Evolutionary conservation across 371 early-diverging fungal species (phyloP).

Genomic region (Chytridium lagenaria): DNA sequence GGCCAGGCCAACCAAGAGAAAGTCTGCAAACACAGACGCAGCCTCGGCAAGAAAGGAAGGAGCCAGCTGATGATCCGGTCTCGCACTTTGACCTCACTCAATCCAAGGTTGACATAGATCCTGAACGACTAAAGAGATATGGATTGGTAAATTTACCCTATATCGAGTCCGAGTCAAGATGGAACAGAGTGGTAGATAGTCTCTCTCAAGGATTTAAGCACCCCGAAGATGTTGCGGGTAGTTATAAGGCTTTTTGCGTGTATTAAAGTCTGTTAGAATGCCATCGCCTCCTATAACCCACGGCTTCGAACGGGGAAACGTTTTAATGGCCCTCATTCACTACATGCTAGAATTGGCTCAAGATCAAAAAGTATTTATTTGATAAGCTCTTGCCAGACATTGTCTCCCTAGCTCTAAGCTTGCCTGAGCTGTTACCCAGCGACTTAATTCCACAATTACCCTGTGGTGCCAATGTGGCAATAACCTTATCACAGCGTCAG

Average conservation of each 20-base stretch:
- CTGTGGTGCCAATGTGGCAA: constrained; percentile 23
- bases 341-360: constrained; percentile 13
- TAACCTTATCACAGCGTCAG: constrained; percentile 49
- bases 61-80: background rate
- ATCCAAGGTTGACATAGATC: background rate
- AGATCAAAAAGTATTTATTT: constrained; percentile 11
- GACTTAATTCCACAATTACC: constrained; percentile 41
- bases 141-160: background rate
- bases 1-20: background rate
- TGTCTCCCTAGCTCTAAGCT: constrained; percentile 34
- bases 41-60: background rate
- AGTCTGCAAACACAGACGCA: background rate
- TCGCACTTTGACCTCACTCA: background rate
- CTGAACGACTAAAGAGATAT: background rate
- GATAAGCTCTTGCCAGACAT: constrained; percentile 36
- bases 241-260: background rate
- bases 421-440: constrained; percentile 32
- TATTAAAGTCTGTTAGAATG: constrained; percentile 20
- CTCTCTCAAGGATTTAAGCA: constrained; percentile 5
- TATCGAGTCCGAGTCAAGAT: constrained; percentile 8
- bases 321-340: constrained; percentile 29
- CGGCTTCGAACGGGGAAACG: constrained; percentile 11
- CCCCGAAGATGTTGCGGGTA: constrained; percentile 24
- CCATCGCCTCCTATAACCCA: constrained; percentile 36
- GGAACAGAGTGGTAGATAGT: background rate